phyloP scores from a whole-genome alignment of 305 asterid species.

The Solanum hybrid region DNA sequence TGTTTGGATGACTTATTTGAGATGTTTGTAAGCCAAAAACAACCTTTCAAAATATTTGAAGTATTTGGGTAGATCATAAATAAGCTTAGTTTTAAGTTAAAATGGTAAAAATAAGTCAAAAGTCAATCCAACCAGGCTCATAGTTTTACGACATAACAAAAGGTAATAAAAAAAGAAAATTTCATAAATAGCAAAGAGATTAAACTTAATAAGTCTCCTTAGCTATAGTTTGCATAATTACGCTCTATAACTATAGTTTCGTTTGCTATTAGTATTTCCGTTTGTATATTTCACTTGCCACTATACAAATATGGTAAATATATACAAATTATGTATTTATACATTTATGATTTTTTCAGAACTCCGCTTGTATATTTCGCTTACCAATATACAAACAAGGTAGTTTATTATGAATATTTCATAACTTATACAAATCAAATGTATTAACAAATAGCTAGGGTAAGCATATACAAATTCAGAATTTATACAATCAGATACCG shows the following conservation, averaged over 20 bases:
- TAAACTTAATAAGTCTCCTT: too few species aligned
- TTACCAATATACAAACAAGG: background rate
- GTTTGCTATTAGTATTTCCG: background rate
- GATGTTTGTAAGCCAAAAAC: background rate
- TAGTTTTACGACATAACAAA: too few species aligned
- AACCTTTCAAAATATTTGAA: too few species aligned
- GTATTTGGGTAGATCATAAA: background rate
- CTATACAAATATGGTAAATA: too few species aligned
- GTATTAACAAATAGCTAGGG: background rate
- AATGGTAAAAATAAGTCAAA: too few species aligned
- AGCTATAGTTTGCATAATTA: background rate
- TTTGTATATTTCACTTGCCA: background rate
- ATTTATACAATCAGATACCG: too few species aligned
- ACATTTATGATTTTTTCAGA: background rate
- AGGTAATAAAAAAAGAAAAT: background rate
- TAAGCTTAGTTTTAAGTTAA: too few species aligned
- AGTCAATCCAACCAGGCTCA: background rate
- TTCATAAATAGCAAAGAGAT: background rate
- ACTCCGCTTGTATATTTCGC: background rate
- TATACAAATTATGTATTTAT: background rate
- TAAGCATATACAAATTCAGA: background rate
- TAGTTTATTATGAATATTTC: background rate
- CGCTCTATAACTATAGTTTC: too few species aligned
- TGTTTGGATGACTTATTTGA: background rate
- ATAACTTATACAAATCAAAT: background rate